phyloP scores from a whole-genome alignment of 768 basidiomycete genomes.

The Boletus coccyginus region DNA sequence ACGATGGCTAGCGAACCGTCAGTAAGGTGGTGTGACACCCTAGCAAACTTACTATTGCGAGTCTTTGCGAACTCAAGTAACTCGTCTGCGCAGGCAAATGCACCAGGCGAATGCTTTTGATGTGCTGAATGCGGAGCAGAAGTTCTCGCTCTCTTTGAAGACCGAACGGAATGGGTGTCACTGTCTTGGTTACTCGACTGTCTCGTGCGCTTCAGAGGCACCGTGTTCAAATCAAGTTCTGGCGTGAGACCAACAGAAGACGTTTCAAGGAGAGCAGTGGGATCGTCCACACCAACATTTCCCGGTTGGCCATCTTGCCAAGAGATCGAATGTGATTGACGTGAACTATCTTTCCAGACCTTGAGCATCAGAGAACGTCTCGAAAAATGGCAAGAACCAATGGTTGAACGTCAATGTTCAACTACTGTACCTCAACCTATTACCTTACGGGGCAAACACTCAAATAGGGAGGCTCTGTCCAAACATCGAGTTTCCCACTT shows the following conservation, averaged over 20 bases:
- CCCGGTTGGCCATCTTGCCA: slow-evolving; percentile 16
- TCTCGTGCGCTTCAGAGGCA: slow-evolving; percentile 14
- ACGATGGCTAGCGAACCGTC: slow-evolving; percentile 18
- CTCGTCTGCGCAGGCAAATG: slow-evolving; percentile 5
- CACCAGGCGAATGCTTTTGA: not conserved
- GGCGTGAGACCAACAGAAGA: slow-evolving; percentile 9
- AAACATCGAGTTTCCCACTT: slow-evolving; percentile 2
- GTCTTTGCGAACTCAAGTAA: slow-evolving; percentile 19
- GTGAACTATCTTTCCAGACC: slow-evolving; percentile 20
- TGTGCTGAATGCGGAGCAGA: not conserved
- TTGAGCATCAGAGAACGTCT: slow-evolving; percentile 18
- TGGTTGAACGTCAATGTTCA: too few relatives aligned
- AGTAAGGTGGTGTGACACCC: not conserved
- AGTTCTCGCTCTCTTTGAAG: slow-evolving; percentile 12
- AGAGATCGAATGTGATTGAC: slow-evolving; percentile 1
- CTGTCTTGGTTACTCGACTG: slow-evolving; percentile 1
- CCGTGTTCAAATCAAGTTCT: slow-evolving; percentile 8
- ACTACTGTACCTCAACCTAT: not conserved
- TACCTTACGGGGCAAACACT: not conserved
- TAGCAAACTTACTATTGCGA: slow-evolving; percentile 19
- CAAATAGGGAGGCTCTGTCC: slow-evolving; percentile 3
- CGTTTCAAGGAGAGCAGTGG: slow-evolving; percentile 20
- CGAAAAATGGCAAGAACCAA: not conserved
- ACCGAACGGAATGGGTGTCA: not conserved
- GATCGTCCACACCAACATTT: slow-evolving; percentile 26